A percentile compares a stretch with the other conserved stretches of the same genome.
Evolutionary conservation across 129 eudicot genomes (phyloP).

Genomic region (Flaveria ramosissima): DNA sequence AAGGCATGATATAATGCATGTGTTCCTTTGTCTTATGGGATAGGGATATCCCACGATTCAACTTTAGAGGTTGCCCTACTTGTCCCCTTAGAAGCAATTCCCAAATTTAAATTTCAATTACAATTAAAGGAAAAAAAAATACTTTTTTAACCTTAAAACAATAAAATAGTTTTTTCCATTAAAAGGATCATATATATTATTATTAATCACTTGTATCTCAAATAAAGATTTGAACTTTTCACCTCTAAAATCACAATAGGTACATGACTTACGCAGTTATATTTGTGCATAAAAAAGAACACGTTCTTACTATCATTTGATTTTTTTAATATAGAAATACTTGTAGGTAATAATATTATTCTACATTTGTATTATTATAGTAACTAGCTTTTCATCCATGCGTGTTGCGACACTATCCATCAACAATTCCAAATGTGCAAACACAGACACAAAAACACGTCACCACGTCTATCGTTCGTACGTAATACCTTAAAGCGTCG

Average conservation of each 20-base stretch:
- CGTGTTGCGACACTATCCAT: too few relatives aligned
- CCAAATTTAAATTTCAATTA: neutral
- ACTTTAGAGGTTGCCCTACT: conserved; percentile 29
- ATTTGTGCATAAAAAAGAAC: neutral
- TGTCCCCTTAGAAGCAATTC: neutral
- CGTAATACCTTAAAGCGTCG: too few relatives aligned
- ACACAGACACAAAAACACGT: too few relatives aligned
- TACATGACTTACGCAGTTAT: neutral
- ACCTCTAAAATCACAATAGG: too few relatives aligned
- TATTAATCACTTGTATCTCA: too few relatives aligned
- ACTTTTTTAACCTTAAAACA: neutral
- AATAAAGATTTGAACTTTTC: too few relatives aligned
- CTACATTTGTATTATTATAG: neutral
- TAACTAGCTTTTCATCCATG: too few relatives aligned
- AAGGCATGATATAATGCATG: conserved; percentile 22
- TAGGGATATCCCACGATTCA: conserved; percentile 34
- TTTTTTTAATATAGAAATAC: neutral
- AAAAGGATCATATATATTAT: too few relatives aligned
- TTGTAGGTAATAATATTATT: too few relatives aligned
- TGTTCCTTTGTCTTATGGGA: conserved; percentile 32
- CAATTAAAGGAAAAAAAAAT: neutral
- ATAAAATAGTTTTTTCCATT: neutral
- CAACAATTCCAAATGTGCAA: too few relatives aligned
- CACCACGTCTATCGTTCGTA: too few relatives aligned
- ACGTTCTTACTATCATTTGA: too few relatives aligned